Evolutionary conservation across 441 rosid species (phyloP).

Genomic region (Erodium trifolium): DNA sequence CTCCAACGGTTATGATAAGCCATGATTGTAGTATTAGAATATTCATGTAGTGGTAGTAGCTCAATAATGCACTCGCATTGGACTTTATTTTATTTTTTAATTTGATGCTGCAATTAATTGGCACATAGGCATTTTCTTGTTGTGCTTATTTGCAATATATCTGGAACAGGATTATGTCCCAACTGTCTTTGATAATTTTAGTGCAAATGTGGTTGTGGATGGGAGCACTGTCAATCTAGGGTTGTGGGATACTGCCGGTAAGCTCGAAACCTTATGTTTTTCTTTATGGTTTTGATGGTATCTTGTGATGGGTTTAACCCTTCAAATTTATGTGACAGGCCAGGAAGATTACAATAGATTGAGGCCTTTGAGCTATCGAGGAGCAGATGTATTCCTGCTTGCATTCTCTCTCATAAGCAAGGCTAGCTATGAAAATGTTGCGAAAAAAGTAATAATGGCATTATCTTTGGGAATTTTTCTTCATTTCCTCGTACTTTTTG

Average conservation of each 20-base stretch:
- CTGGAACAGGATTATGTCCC: conserved; percentile 83
- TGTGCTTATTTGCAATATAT: conserved; percentile 13
- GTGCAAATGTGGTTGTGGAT: conserved; percentile 89
- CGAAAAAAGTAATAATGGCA: conserved; percentile 51
- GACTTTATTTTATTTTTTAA: too few species aligned
- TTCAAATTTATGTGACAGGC: conserved; percentile 39
- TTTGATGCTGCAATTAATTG: background rate
- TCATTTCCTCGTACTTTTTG: conserved; percentile 10
- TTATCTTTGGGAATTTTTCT: background rate
- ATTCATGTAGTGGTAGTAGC: background rate
- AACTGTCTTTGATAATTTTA: conserved; percentile 86
- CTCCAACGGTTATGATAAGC: background rate
- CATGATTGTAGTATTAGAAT: background rate
- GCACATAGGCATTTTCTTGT: conserved; percentile 3
- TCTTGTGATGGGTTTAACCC: background rate
- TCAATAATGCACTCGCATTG: background rate
- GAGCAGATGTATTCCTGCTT: conserved; percentile 86
- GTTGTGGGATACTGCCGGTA: conserved; percentile 94
- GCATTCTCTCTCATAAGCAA: conserved; percentile 89
- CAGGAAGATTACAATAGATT: conserved; percentile 89
- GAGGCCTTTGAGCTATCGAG: conserved; percentile 86
- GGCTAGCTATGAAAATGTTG: conserved; percentile 89
- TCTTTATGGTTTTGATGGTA: background rate
- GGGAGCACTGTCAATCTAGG: conserved; percentile 86
- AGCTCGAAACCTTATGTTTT: conserved; percentile 13